These are phyloP conservation scores for Alternaria infectoria DNA, from an alignment of 2,329 filamentous ascomycete genomes.

Conservation along the genomic window DNA sequence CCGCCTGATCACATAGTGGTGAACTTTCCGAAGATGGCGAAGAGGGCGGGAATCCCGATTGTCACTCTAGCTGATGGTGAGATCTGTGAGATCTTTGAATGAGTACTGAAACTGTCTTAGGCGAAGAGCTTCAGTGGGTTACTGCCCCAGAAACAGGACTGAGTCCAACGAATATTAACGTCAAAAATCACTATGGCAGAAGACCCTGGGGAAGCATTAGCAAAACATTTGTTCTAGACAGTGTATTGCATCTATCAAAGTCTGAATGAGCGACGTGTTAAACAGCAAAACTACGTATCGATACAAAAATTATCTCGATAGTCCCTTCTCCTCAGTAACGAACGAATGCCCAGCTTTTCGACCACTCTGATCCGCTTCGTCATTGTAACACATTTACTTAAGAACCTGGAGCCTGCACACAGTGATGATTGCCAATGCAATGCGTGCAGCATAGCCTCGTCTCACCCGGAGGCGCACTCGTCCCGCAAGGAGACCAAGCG, in stretches of 20 bases:
- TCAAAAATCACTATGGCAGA: neutral
- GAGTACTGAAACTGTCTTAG: neutral
- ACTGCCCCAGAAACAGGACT: neutral
- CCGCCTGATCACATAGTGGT: neutral
- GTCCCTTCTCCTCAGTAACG: neutral
- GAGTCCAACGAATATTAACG: neutral
- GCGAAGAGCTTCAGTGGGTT: neutral
- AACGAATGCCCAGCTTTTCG: neutral
- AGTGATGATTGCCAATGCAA: constrained; percentile 38
- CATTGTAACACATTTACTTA: neutral
- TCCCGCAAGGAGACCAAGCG: constrained; percentile 36
- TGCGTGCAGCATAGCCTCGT: constrained; percentile 33
- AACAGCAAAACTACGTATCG: neutral
- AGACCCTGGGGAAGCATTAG: neutral
- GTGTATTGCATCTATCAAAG: neutral
- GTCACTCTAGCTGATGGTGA: neutral
- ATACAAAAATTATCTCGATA: neutral
- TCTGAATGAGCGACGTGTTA: neutral
- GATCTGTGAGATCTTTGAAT: neutral
- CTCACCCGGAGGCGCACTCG: constrained; percentile 26
- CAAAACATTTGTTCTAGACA: neutral
- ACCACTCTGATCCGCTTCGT: neutral
- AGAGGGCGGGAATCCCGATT: neutral
- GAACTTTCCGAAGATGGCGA: neutral
- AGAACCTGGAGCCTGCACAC: constrained; percentile 25